A percentile compares a stretch with the other conserved stretches of the same genome.
These are phyloP conservation scores for Collybiopsis confluens DNA, from an alignment of 768 basidiomycete genomes.

Conservation along the genomic window DNA sequence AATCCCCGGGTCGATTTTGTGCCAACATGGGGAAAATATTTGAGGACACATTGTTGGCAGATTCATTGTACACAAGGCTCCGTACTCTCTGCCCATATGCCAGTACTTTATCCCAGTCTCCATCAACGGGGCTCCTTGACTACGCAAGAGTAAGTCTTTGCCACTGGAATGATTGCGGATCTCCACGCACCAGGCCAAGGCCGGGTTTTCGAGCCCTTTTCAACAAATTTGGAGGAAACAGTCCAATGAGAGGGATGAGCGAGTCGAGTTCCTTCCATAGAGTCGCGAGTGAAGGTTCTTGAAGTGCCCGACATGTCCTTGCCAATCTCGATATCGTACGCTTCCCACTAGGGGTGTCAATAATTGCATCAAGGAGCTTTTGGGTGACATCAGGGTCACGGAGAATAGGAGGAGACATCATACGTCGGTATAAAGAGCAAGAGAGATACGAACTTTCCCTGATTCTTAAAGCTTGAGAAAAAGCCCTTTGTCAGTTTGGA, in stretches of 20 bases:
- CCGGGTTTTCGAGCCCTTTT: constrained; percentile 71
- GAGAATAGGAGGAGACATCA: constrained; percentile 50
- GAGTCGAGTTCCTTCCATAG: constrained; percentile 81
- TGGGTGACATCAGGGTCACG: constrained; percentile 57
- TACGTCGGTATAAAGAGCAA: constrained; percentile 48
- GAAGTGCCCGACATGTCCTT: constrained; percentile 70
- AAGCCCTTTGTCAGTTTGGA: constrained; percentile 17
- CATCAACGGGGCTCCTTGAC: constrained; percentile 57
- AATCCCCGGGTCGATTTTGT: constrained; percentile 56
- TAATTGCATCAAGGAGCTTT: constrained; percentile 46
- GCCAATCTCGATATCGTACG: constrained; percentile 68
- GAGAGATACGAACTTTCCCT: constrained; percentile 29
- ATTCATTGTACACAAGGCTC: constrained; percentile 68
- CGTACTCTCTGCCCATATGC: constrained; percentile 65
- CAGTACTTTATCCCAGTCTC: constrained; percentile 67
- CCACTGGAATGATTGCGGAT: background rate
- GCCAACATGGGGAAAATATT: constrained; percentile 66
- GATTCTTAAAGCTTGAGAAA: constrained; percentile 12
- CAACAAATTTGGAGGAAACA: constrained; percentile 66
- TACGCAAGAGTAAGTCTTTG: constrained; percentile 20
- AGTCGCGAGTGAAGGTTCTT: constrained; percentile 64
- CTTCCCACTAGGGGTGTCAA: constrained; percentile 58
- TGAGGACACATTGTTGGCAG: constrained; percentile 55
- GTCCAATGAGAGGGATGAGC: constrained; percentile 62
- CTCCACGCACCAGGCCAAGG: constrained; percentile 62